phyloP scores from a whole-genome alignment of 257 asterid genomes.

The Lithospermum erythrorhizon region DNA sequence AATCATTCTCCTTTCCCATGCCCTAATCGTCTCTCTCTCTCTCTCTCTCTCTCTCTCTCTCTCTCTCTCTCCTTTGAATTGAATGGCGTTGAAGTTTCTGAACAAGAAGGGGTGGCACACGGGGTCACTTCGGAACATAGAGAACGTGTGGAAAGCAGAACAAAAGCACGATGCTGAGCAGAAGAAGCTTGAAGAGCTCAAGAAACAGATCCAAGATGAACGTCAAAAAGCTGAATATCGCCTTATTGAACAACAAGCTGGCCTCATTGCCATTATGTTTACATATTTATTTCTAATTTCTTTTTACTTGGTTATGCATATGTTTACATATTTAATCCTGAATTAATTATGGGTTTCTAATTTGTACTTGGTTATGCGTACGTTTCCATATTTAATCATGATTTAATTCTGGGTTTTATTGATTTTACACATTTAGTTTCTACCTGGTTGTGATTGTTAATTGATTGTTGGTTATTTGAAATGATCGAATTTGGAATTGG shows the following conservation, averaged over 20 bases:
- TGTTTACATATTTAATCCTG: too few species aligned
- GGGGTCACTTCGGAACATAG: conserved; percentile 92
- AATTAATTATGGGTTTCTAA: too few species aligned
- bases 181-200: conserved; percentile 85
- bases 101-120: conserved; percentile 99
- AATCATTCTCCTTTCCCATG: too few species aligned
- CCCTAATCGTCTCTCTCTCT: too few species aligned
- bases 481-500: conserved; percentile 8
- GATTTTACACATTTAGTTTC: too few species aligned
- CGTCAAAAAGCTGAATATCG: conserved; percentile 90
- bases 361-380: too few species aligned
- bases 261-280: conserved; percentile 65
- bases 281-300: neutral
- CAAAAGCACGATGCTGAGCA: conserved; percentile 95
- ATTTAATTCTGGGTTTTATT: too few species aligned
- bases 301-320: neutral
- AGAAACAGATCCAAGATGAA: conserved; percentile 87
- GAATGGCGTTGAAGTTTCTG: conserved; percentile 89
- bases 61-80: too few species aligned
- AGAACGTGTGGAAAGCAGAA: conserved; percentile 98
- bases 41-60: too few species aligned
- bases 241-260: conserved; percentile 85
- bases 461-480: neutral
- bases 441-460: too few species aligned
- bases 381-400: too few species aligned